Base-by-base conservation (phyloP, 2,329 filamentous ascomycete genomes). In the Alternaria arbusti region DNA sequence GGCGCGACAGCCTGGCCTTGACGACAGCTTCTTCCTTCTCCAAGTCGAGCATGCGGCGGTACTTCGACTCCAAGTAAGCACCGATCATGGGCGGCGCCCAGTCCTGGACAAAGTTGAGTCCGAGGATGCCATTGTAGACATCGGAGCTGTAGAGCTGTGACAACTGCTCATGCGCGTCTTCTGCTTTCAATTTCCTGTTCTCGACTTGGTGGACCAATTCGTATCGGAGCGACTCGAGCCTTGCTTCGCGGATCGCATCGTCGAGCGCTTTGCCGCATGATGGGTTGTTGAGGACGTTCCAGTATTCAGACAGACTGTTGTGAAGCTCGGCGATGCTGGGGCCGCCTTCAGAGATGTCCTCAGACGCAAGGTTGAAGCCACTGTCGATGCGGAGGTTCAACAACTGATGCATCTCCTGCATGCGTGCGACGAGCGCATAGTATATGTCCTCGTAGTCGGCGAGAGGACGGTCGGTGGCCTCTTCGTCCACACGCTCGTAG, bases 381-480 rank as follows among this genome's bases (percentile, higher is more conserved):
- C 70, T 74, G 13, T 61, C 55, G 30, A 78, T 59, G 12, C 74
- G 76, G 3, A 70, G 32, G 7, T 60, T 61, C 57, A 79, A 55
- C 0, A 59, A 55, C 5, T 72, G 63, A 50, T 73, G 67, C n/a
- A 75, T 69, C 8, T 72, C 71, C 43, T 73, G 69, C 52, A 78
- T 68, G 32, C 66, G 69, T 5, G 70, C 67, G 13, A 78, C 51
- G 11, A 73, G 45, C 2, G 72, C 72, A 28, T 78, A 78, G 68
- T 76, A 79, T 12, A 79, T 25, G 61, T 78, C 74, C 57, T 78
- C 74, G 46, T 70, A 78, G 61, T 79, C 76, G 30, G 72, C 70
- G 11, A 79, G 70, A 0, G 72, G 69, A 15, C 77, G 77, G 0
- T 66, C 90, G 89, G 93, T 1, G n/a, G 30, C 30, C 22, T 56